Base-by-base conservation (phyloP, 345 rosid species). In the Gossypium raimondii region DNA sequence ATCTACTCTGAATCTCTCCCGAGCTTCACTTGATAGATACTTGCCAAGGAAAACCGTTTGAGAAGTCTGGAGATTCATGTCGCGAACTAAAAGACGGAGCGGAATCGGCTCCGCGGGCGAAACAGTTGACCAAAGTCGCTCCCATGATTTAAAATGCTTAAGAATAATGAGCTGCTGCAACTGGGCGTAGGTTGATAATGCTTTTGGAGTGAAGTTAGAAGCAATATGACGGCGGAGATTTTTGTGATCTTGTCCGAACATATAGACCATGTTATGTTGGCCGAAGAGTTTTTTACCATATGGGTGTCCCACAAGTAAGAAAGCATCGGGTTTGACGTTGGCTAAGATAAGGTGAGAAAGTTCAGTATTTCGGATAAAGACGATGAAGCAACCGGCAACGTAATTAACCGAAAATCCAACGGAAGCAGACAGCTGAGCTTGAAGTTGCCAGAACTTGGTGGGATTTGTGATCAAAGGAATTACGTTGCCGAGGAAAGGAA, bases 281-380 rank as follows among this genome's bases (percentile, higher is more conserved):
- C 97, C 97, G 68, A 94, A 94, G 7, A 94, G 85, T 65, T 88
- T 92, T 74, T 89, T 94, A 0, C 97, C 98, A 34, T 90, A 94
- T 0, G 94, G 97, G 79, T 92, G 94, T 16, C 96, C 98, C 2
- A 88, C 78, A 1, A 89, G 87, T 70, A 75, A 73, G 84, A 94
- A 94, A 2, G 92, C 96, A 72, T 92, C 98, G 2, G 94, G 87
- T 9, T 93, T 86, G 6, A 94, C 96, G 65, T 94, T 94, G 75
- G 92, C 29, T 80, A 94, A 94, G 41, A 92, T 73, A 20, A 79
- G 83, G 66, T 90, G 96, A 60, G 91, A 89, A 25, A 94, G 93
- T 58, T 94, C 89, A 0, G 90, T 74, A 81, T 81, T 82, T 48
- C 86, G 84, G 45, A 89, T 74, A 77, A 84, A 94, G 68, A 94